phyloP scores from a whole-genome alignment of 75 land plant genomes.

The Sequoia sempervirens region DNA sequence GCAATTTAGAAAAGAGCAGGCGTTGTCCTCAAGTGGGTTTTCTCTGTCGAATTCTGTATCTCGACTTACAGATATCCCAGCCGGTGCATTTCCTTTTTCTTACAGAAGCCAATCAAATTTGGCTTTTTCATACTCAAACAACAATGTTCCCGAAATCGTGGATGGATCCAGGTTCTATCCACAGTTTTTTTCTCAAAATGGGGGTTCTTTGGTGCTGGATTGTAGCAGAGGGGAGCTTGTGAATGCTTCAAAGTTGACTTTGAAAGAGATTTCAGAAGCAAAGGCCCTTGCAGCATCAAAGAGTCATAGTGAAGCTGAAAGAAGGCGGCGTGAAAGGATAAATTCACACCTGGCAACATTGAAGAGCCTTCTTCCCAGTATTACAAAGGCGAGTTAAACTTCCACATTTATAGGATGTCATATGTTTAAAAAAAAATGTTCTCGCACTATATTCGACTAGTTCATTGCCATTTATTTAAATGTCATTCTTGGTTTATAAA shows the following conservation, averaged over 20 bases:
- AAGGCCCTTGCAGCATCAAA: conserved; percentile 36
- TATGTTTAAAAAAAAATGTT: no score
- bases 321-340: conserved; percentile 56
- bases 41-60: not conserved
- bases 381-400: conserved; percentile 36
- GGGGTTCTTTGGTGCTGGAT: conserved; percentile 21
- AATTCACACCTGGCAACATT: conserved; percentile 55
- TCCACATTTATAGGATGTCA: not conserved
- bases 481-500: not conserved
- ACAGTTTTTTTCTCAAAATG: conserved; percentile 5
- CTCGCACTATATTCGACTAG: not conserved
- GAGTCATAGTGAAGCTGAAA: conserved; percentile 61
- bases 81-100: not conserved
- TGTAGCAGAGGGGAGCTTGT: conserved; percentile 21
- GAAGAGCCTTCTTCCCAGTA: conserved; percentile 39
- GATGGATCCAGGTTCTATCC: not conserved
- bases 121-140: conserved; percentile 3
- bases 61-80: not conserved
- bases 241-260: conserved; percentile 18
- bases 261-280: conserved; percentile 13
- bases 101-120: not conserved
- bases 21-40: conserved; percentile 3
- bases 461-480: not conserved
- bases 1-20: conserved; percentile 4
- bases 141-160: not conserved